Base-by-base conservation (phyloP, 495 filamentous ascomycete species). In the Podospora comata region DNA sequence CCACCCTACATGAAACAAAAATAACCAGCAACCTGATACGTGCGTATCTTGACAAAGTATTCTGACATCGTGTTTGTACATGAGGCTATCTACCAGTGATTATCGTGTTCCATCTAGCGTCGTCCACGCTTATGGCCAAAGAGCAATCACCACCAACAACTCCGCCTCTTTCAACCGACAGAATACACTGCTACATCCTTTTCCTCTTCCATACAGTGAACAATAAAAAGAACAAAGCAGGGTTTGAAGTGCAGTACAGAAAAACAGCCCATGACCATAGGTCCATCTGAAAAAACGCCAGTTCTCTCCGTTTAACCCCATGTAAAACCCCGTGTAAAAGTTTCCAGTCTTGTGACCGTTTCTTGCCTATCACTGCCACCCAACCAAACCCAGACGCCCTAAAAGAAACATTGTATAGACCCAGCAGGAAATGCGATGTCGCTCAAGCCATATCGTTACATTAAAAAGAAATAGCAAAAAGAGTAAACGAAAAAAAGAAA, bases 341-440 rank as follows among this genome's bases (percentile, higher is more conserved):
- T 48, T 48, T 11, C 39, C 39, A 48, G 39, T 48, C 39, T 48
- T 48, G 39, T 48, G 39, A 48, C 39, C 39, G 2, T 16, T 2
- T 48, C 39, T 48, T 48, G 39, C 39, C 9, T 32, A 16, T 48
- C 39, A 18, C 15, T 54, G 62, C 62, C 53, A 64, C 20, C 63
- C 63, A 44, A 26, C 28, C 28, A 64, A 64, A 5, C n/a, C 19
- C 62, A 56, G 28, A 65, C 63, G 27, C 63, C 63, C 39, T 13
- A 11, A 32, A 2, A 5, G 13, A 2, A 48, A 48, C 39, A 48
- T 11, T 48, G 39, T 48, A 48, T 48, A 48, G 9, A 48, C 39
- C 39, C 7, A 48, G 13, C 39, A 48, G 2, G 39, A 48, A 48
- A 48, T 48, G 39, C 9, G 5, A 48, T 48, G 39, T 48, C 39